phyloP scores from a whole-genome alignment of 225 moss, liverwort and hornwort genomes.

The Anthoceros angustus region DNA sequence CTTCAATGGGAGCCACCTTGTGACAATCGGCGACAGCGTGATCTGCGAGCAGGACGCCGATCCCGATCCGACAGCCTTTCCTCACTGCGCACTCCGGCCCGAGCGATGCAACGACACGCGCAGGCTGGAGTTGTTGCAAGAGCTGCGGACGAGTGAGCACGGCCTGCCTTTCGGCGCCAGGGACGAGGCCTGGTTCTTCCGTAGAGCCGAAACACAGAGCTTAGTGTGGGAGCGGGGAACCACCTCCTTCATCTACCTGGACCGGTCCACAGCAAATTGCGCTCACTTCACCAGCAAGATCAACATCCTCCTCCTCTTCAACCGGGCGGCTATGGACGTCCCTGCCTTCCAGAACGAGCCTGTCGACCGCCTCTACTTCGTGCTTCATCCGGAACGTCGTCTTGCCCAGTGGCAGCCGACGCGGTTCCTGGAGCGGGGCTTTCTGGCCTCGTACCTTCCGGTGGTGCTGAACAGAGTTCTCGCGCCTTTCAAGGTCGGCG shows the following conservation, averaged over 20 bases:
- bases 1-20: too few relatives aligned
- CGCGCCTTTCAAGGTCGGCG: neutral
- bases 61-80: too few relatives aligned
- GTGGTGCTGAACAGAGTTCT: neutral
- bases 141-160: neutral
- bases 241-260: neutral
- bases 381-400: neutral
- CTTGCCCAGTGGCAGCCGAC: neutral
- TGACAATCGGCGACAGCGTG: too few relatives aligned
- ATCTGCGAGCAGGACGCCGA: too few relatives aligned
- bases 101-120: too few relatives aligned
- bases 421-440: neutral
- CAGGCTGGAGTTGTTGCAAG: too few relatives aligned
- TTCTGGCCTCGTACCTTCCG: neutral
- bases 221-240: neutral
- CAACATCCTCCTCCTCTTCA: neutral
- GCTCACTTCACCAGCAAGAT: neutral
- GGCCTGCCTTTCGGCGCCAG: neutral
- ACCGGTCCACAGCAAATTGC: neutral
- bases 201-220: neutral
- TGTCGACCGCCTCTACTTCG: neutral
- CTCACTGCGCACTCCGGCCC: too few relatives aligned
- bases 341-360: neutral
- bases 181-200: neutral
- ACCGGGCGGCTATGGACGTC: neutral